Percentiles rank a stretch among this genome's conserved stretches.
phyloP scores from a whole-genome alignment of 2,329 filamentous ascomycete species.

The Calonectria honghensis region DNA sequence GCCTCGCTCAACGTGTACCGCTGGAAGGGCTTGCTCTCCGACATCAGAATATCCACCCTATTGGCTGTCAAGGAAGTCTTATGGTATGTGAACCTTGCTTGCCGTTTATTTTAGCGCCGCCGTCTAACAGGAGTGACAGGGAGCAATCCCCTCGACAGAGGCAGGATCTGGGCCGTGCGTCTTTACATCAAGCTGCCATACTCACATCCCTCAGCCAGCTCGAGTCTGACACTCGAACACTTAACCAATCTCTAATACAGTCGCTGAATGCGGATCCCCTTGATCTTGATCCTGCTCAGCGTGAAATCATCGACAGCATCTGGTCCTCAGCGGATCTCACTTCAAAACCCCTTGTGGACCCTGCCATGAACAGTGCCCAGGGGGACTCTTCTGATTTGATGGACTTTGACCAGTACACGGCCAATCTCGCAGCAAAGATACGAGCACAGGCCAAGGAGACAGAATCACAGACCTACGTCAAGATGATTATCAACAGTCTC shows the following conservation, averaged over 20 bases:
- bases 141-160: neutral
- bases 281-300: neutral
- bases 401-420: slow-evolving; percentile 1
- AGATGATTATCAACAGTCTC: slow-evolving; percentile 10
- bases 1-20: neutral
- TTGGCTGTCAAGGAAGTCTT: slow-evolving; percentile 1
- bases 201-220: slow-evolving; percentile 7
- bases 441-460: slow-evolving; percentile 7
- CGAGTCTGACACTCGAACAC: neutral
- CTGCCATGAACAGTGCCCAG: neutral
- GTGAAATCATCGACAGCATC: slow-evolving; percentile 2
- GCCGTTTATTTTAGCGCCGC: neutral
- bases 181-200: neutral
- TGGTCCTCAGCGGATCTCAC: slow-evolving; percentile 5
- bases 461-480: slow-evolving; percentile 4
- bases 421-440: neutral
- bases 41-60: neutral
- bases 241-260: neutral
- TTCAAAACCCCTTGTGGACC: neutral
- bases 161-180: neutral
- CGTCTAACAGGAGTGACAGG: neutral
- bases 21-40: slow-evolving; percentile 8
- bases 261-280: neutral
- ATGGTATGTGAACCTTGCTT: neutral
- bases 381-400: neutral